Evolutionary conservation across 306 rosid genomes (phyloP).

Genomic region (Acacia confusa): DNA sequence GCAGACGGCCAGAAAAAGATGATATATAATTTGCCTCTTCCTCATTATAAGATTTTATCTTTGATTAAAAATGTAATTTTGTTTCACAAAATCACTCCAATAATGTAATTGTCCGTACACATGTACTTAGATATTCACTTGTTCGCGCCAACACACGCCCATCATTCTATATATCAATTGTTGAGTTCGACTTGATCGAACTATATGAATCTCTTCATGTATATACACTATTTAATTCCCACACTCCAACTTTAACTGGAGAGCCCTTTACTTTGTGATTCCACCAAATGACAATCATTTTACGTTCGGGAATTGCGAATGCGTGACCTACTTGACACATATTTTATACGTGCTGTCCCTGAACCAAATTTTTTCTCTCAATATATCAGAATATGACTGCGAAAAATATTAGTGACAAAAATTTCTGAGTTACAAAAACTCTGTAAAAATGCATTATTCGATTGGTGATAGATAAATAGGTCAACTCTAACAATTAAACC

Average conservation of each 20-base stretch:
- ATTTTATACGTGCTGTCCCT: neutral
- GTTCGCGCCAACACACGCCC: neutral
- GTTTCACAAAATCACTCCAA: neutral
- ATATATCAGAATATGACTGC: neutral
- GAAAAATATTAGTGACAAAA: neutral
- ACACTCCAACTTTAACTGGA: neutral
- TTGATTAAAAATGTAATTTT: neutral
- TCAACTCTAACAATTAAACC: neutral
- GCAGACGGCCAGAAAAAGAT: neutral
- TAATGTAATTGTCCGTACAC: neutral
- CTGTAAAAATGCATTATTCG: neutral
- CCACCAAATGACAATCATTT: neutral
- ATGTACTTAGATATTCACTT: neutral
- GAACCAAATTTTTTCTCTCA: neutral
- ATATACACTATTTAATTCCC: neutral
- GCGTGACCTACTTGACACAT: neutral
- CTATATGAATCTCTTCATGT: neutral
- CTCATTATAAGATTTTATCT: neutral
- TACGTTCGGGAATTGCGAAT: neutral
- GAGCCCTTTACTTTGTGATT: neutral
- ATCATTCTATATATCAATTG: neutral
- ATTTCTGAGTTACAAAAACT: neutral
- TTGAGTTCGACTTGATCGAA: conserved; percentile 16
- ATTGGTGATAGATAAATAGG: neutral
- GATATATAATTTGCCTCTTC: neutral